These are phyloP conservation scores for Fusarium anguioides DNA, from an alignment of 2,329 filamentous ascomycete species.

Conservation along the genomic window DNA sequence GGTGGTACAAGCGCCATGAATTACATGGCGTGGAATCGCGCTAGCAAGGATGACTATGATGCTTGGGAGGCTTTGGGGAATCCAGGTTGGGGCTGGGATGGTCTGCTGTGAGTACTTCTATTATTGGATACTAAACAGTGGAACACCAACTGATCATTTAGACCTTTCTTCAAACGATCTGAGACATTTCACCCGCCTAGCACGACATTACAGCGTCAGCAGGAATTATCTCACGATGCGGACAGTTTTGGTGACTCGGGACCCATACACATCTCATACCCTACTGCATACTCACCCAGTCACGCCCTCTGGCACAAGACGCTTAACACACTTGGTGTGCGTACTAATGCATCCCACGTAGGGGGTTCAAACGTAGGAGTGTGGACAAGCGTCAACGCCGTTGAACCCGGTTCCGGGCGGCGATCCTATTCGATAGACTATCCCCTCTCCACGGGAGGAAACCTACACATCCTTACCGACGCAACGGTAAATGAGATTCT, in stretches of 20 bases:
- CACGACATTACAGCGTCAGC: constrained; percentile 48
- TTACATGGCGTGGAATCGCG: constrained; percentile 66
- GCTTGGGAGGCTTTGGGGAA: constrained; percentile 69
- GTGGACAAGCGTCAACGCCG: constrained; percentile 61
- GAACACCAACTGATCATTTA: constrained; percentile 8
- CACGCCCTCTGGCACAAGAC: constrained; percentile 61
- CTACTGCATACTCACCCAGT: constrained; percentile 52
- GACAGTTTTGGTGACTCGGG: constrained; percentile 57
- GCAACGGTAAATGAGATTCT: constrained; percentile 46
- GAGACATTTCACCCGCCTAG: constrained; percentile 59
- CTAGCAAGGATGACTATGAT: constrained; percentile 62
- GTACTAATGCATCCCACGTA: constrained; percentile 57
- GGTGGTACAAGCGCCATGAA: constrained; percentile 73
- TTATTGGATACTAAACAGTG: not conserved
- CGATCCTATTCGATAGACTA: constrained; percentile 62
- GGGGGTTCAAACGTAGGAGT: constrained; percentile 62
- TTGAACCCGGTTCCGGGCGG: constrained; percentile 57
- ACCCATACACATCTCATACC: constrained; percentile 61
- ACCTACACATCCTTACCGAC: constrained; percentile 53
- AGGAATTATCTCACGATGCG: constrained; percentile 54
- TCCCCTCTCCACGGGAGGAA: no score
- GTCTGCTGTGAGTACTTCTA: constrained; percentile 46
- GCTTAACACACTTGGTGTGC: constrained; percentile 56
- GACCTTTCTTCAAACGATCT: constrained; percentile 62
- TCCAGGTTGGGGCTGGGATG: constrained; percentile 66